A percentile compares a stretch with the other conserved stretches of the same genome.
These are phyloP conservation scores for Filosporella fistucella DNA, from an alignment of 495 filamentous ascomycete genomes.

Conservation along the genomic window DNA sequence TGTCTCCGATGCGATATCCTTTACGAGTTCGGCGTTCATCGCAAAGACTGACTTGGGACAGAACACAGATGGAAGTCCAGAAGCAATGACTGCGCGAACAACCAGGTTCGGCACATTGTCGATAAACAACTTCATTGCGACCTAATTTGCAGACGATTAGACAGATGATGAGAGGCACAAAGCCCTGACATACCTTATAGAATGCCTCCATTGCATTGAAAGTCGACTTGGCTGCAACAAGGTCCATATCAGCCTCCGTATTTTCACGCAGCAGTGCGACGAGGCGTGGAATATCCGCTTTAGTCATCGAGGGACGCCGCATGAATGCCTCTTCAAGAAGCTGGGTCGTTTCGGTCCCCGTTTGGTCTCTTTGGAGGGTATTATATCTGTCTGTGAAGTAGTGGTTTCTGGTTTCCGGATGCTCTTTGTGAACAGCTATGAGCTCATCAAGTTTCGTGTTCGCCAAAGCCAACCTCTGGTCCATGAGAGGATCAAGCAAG, in stretches of 20 bases:
- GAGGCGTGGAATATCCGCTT: constrained; percentile 11
- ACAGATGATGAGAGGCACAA: background rate
- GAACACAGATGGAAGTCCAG: constrained; percentile 3
- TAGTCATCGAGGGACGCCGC: constrained; percentile 9
- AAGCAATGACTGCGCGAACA: constrained; percentile 14
- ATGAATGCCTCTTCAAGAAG: constrained; percentile 7
- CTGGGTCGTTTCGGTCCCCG: constrained; percentile 2
- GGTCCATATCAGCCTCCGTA: constrained; percentile 15
- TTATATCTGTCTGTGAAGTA: constrained; percentile 19
- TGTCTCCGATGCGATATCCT: constrained; percentile 14
- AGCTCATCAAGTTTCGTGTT: constrained; percentile 33
- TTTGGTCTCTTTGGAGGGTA: constrained; percentile 5
- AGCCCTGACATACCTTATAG: constrained; percentile 28
- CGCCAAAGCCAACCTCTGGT: constrained; percentile 24
- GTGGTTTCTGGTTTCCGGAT: constrained; percentile 22
- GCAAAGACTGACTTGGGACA: constrained; percentile 14
- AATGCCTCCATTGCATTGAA: constrained; percentile 30
- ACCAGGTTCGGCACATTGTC: constrained; percentile 30
- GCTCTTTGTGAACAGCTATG: constrained; percentile 27
- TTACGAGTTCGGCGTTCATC: constrained; percentile 12
- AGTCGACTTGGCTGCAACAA: constrained; percentile 21
- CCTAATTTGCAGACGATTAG: constrained; percentile 17
- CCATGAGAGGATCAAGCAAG: constrained; percentile 33
- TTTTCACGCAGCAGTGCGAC: background rate
- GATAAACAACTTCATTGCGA: constrained; percentile 29